Evolutionary conservation across 441 rosid genomes (phyloP).

Genomic region (Gossypium laxum): DNA sequence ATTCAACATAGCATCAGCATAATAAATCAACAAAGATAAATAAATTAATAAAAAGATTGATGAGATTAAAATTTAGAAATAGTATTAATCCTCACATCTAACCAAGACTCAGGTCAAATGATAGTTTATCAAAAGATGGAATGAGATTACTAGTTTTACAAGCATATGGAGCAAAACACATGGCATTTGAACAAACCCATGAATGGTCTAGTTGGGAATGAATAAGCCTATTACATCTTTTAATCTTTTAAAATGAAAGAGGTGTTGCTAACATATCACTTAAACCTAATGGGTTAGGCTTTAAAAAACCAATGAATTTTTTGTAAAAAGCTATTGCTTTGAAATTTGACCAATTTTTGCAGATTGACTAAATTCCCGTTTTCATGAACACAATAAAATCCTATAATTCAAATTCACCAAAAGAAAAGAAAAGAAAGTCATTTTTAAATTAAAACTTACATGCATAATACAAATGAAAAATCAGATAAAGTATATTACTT

Average conservation of each 20-base stretch:
- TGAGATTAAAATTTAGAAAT: neutral
- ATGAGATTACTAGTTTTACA: neutral
- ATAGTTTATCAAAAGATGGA: neutral
- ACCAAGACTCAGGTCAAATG: neutral
- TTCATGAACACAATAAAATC: neutral
- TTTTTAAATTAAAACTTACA: neutral
- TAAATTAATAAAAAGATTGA: neutral
- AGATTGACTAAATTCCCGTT: neutral
- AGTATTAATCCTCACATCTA: neutral
- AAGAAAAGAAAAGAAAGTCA: neutral
- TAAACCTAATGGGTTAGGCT: neutral
- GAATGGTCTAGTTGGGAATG: neutral
- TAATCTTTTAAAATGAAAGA: neutral
- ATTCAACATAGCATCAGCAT: neutral
- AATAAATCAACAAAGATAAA: neutral
- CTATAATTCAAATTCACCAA: neutral
- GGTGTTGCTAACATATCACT: neutral
- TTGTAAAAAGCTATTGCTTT: neutral
- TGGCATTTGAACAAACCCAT: neutral
- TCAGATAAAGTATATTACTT: slow-evolving; percentile 19
- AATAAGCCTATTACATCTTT: neutral
- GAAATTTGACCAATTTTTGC: neutral
- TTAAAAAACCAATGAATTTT: neutral
- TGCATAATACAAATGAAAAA: neutral
- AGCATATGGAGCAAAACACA: neutral